Evolutionary conservation across 352 stramenopile species (phyloP), one percentile per base, ranked within the genome.

Genomic region (Phytophthora podocarpi): DNA sequence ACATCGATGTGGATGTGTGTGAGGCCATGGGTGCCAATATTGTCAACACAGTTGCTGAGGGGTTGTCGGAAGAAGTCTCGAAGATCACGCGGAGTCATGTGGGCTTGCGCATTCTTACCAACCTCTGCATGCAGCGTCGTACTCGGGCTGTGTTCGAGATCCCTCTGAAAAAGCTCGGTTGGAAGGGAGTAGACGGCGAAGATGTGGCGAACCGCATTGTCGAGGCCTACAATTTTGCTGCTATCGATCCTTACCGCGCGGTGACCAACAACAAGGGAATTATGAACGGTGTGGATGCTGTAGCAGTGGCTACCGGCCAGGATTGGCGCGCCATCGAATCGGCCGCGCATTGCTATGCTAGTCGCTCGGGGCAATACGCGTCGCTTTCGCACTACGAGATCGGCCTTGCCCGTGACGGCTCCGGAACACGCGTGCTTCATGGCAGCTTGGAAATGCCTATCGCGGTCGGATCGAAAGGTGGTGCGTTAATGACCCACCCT

Each of bases 241-340:
- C 77, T 18, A 61, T 91, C 18, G 87, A 96, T 34, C 87, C 87
- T 36, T 96, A 85, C 60, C 81, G 87, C 27, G 87, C 87, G 5
- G 85, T 93, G 54, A 96, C 87, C 28, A 87, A 96, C 70, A 96
- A 96, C 78, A 96, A 96, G 74, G 87, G 87, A 30, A 91, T 96
- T 51, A 93, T 96, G 82, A 96, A 96, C 56, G 87, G 85, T 34
- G 74, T 96, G 13, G 86, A 94, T 57, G 78, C 87, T 12, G 85
- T 91, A 15, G 85, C 85, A 32, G 56, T 96, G 5, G 87, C 87
- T 4, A 93, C 85, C 1, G 87, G 87, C 15, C 87, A 96, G 58
- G 87, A 96, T 68, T 96, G 77, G 80, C 82, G 87, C 4, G 87
- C 87, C 7, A 90, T 96, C 50, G 87, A 96, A 53, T 74, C 87